A percentile compares a stretch with the other conserved stretches of the same genome.
phyloP scores from a whole-genome alignment of 2,329 filamentous ascomycete genomes.

The Cercospora nicotianae region DNA sequence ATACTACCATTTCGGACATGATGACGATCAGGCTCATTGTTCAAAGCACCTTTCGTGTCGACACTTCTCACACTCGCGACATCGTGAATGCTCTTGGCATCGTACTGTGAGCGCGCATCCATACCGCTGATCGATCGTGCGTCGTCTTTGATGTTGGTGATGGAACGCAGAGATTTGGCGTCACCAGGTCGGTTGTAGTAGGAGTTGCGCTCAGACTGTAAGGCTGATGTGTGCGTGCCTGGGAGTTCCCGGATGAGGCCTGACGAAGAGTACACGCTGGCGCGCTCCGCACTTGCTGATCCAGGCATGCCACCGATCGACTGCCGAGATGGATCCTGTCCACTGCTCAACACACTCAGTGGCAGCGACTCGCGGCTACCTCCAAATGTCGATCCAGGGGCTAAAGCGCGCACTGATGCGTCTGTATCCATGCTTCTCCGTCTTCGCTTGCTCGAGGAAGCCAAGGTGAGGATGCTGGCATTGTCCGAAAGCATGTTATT shows the following conservation, averaged over 20 bases:
- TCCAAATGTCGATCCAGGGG: conserved; percentile 78
- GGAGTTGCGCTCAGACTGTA: conserved; percentile 76
- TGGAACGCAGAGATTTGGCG: conserved; percentile 36
- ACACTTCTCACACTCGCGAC: conserved; percentile 73
- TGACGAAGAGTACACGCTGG: conserved; percentile 65
- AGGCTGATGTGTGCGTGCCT: conserved; percentile 54
- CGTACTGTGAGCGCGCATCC: conserved; percentile 44
- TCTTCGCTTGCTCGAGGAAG: conserved; percentile 77
- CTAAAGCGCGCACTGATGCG: conserved; percentile 79
- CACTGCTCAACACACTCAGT: conserved; percentile 71
- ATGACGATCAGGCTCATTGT: conserved; percentile 43
- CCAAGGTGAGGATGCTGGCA: conserved; percentile 80
- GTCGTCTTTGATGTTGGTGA: conserved; percentile 32
- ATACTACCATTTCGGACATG: conserved; percentile 82
- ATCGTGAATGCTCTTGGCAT: conserved; percentile 29
- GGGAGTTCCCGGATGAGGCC: conserved; percentile 47
- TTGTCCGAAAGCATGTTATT: conserved; percentile 83
- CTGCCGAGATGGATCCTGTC: conserved; percentile 50
- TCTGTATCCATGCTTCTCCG: conserved; percentile 81
- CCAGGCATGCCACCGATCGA: conserved; percentile 51
- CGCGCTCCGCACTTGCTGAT: conserved; percentile 61
- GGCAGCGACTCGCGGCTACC: conserved; percentile 78
- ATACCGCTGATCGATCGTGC: conserved; percentile 35
- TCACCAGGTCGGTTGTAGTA: conserved; percentile 63
- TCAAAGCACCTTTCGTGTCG: conserved; percentile 49